Conservation (phyloP, 2,329 filamentous ascomycete species). For the Aureobasidium sp. region DNA sequence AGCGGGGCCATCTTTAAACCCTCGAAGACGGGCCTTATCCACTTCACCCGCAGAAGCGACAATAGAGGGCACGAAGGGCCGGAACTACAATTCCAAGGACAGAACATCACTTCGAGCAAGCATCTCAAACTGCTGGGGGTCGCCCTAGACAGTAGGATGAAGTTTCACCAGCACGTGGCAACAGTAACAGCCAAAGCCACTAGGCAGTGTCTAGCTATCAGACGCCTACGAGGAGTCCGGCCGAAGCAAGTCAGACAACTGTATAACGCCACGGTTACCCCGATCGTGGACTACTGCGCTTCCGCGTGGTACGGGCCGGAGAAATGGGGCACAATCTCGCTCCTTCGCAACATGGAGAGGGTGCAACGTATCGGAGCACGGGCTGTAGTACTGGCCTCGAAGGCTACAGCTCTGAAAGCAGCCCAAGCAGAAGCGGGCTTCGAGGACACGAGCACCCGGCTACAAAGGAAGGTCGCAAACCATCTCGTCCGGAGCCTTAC, state of each 20-base stretch:
- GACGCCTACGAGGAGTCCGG: background rate
- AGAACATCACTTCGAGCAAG: background rate
- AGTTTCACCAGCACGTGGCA: background rate
- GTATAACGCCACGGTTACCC: background rate
- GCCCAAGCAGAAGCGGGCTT: background rate
- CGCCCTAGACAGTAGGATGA: too few relatives aligned
- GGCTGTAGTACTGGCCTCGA: background rate
- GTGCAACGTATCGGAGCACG: background rate
- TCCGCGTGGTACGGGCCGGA: background rate
- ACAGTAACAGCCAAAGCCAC: background rate
- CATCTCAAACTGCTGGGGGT: background rate
- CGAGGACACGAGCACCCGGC: background rate
- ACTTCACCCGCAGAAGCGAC: conserved; percentile 8
- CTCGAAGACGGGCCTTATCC: conserved; percentile 16
- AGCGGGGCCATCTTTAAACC: conserved; percentile 15
- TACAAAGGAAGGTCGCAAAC: background rate
- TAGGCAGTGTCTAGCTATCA: background rate
- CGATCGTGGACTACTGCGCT: conserved; percentile 1
- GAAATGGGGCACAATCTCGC: background rate
- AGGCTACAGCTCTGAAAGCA: background rate
- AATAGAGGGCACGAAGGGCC: too few relatives aligned
- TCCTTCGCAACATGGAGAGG: background rate
- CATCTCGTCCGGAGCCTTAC: background rate
- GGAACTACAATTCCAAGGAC: background rate
- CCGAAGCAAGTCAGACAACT: background rate